Conservation (phyloP, 495 filamentous ascomycete species). For the Neurospora sp. region DNA sequence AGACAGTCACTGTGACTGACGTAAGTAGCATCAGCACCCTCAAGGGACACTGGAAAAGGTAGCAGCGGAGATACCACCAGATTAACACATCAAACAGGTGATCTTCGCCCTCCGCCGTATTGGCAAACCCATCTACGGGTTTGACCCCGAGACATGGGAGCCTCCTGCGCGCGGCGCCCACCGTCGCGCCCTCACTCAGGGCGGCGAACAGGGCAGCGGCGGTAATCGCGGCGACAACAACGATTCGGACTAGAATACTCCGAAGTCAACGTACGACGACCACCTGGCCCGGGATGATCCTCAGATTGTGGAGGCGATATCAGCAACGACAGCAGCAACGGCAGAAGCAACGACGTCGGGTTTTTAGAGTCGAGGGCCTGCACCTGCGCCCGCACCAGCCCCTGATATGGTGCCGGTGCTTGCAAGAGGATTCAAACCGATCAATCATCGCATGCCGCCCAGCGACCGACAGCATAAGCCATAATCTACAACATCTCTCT, state of each 20-base stretch:
- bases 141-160: conserved; percentile 25
- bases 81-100: conserved; percentile 35
- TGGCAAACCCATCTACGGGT: conserved; percentile 42
- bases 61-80: neutral
- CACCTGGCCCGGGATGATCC: neutral
- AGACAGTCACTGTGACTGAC: conserved; percentile 56
- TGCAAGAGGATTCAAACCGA: neutral
- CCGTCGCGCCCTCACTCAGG: neutral
- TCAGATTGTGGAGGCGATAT: neutral
- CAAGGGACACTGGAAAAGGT: neutral
- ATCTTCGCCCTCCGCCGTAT: conserved; percentile 45
- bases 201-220: neutral
- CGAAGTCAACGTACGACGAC: neutral
- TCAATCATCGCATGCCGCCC: neutral
- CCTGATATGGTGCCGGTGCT: neutral
- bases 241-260: neutral
- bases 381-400: neutral
- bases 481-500: neutral
- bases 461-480: neutral
- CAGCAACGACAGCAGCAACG: neutral
- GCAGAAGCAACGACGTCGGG: neutral
- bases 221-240: neutral
- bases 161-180: neutral
- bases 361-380: neutral
- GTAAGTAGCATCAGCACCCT: conserved; percentile 27